These are phyloP conservation scores for Talaromyces rugulosus DNA, from an alignment of 2,329 filamentous ascomycete species.

Conservation along the genomic window DNA sequence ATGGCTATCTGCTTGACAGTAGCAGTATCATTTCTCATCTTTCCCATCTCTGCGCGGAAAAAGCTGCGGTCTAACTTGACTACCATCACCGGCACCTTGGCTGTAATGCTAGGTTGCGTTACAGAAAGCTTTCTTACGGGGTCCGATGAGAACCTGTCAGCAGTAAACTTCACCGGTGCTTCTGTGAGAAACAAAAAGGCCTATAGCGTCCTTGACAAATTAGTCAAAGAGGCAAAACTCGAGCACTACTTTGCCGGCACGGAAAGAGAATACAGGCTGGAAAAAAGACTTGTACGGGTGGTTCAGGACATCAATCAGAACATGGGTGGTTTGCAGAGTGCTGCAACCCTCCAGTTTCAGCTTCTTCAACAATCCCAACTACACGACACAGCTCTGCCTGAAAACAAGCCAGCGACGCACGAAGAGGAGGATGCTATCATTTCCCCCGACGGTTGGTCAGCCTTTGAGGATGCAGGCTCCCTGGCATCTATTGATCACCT, in stretches of 20 bases:
- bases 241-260: constrained; percentile 81
- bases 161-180: constrained; percentile 60
- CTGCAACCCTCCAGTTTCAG: constrained; percentile 82
- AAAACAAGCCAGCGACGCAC: not conserved
- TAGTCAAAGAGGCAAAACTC: constrained; percentile 78
- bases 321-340: constrained; percentile 83
- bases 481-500: constrained; percentile 62
- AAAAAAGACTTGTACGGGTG: constrained; percentile 75
- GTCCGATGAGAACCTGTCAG: constrained; percentile 70
- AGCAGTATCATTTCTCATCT: constrained; percentile 71
- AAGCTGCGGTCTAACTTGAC: constrained; percentile 71
- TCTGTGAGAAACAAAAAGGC: constrained; percentile 62
- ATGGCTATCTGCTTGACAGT: constrained; percentile 70
- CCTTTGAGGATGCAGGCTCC: constrained; percentile 42
- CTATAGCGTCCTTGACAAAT: constrained; percentile 68
- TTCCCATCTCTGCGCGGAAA: constrained; percentile 70
- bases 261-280: constrained; percentile 72
- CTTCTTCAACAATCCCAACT: constrained; percentile 61
- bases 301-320: constrained; percentile 83
- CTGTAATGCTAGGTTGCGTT: constrained; percentile 76
- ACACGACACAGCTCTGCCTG: not conserved
- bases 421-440: constrained; percentile 22
- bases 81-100: constrained; percentile 68
- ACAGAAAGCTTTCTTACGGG: constrained; percentile 80
- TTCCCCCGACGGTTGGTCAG: constrained; percentile 27